phyloP scores from a whole-genome alignment of 2,329 filamentous ascomycete species.

The Thielaviopsis musarum region DNA sequence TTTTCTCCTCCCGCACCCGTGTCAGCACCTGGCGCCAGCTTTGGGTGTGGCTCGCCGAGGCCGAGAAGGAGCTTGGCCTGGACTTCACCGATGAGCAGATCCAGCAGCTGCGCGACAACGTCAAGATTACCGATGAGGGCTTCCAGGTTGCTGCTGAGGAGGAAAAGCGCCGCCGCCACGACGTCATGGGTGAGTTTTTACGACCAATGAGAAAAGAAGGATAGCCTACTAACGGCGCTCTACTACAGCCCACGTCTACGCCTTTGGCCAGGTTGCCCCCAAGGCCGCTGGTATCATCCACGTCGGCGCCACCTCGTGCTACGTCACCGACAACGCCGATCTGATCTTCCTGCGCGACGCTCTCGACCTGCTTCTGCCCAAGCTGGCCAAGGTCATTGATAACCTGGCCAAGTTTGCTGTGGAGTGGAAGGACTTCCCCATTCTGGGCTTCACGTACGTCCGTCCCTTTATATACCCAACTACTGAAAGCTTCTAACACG shows the following conservation, averaged over 20 bases:
- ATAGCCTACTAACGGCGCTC: slow-evolving; percentile 30
- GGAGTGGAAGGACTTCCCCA: slow-evolving; percentile 42
- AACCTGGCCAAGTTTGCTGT: slow-evolving; percentile 59
- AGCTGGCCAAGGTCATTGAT: slow-evolving; percentile 61
- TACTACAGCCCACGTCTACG: slow-evolving; percentile 43
- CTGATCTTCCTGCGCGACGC: slow-evolving; percentile 49
- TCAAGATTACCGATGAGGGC: slow-evolving; percentile 60
- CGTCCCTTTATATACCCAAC: background rate
- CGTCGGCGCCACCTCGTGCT: slow-evolving; percentile 45
- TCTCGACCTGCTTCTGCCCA: slow-evolving; percentile 58
- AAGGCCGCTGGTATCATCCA: slow-evolving; percentile 74
- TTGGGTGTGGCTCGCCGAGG: slow-evolving; percentile 72
- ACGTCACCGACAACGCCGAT: slow-evolving; percentile 60
- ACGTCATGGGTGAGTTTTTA: slow-evolving; percentile 12
- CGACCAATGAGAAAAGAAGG: background rate
- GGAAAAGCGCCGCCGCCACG: slow-evolving; percentile 53
- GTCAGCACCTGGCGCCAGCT: slow-evolving; percentile 69
- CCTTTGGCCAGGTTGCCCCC: slow-evolving; percentile 56
- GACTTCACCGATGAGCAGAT: slow-evolving; percentile 58
- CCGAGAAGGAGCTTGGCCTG: slow-evolving; percentile 66
- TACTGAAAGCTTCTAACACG: background rate
- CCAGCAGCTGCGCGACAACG: slow-evolving; percentile 55
- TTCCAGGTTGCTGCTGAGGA: slow-evolving; percentile 60
- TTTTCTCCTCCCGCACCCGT: slow-evolving; percentile 64
- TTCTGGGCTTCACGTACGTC: slow-evolving; percentile 12